phyloP scores from a whole-genome alignment of 345 rosid species.

The Eucalyptus virginea region DNA sequence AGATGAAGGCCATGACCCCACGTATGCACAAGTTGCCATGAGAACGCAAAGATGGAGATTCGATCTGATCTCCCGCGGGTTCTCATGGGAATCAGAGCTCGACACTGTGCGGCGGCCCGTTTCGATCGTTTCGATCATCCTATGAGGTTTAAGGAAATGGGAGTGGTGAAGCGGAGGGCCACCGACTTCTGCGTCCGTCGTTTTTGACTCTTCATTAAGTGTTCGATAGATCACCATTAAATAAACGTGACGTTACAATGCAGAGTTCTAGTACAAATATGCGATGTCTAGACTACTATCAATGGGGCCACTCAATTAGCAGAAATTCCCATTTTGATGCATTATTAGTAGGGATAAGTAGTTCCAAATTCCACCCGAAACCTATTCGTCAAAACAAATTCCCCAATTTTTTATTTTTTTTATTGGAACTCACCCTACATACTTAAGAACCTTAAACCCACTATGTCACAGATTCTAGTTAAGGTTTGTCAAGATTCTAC shows the following conservation, averaged over 20 bases:
- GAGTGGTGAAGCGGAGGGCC: not conserved
- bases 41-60: not conserved
- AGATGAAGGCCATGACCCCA: not conserved
- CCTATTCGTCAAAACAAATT: not conserved
- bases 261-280: not conserved
- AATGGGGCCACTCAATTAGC: not conserved
- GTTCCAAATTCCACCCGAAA: rapidly evolving
- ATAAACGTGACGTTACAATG: not conserved
- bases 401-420: too few species aligned
- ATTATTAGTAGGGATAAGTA: rapidly evolving
- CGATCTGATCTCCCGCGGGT: not conserved
- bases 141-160: not conserved
- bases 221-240: not conserved
- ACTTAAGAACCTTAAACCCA: not conserved
- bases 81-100: not conserved
- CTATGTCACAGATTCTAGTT: not conserved
- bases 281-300: not conserved
- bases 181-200: too few species aligned
- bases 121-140: not conserved
- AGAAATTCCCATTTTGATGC: not conserved
- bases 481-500: rapidly evolving
- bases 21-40: not conserved
- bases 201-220: not conserved
- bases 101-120: not conserved
- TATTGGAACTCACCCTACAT: too few species aligned